These are phyloP conservation scores for Suillus paluster DNA, from an alignment of 768 basidiomycete genomes.

Conservation along the genomic window DNA sequence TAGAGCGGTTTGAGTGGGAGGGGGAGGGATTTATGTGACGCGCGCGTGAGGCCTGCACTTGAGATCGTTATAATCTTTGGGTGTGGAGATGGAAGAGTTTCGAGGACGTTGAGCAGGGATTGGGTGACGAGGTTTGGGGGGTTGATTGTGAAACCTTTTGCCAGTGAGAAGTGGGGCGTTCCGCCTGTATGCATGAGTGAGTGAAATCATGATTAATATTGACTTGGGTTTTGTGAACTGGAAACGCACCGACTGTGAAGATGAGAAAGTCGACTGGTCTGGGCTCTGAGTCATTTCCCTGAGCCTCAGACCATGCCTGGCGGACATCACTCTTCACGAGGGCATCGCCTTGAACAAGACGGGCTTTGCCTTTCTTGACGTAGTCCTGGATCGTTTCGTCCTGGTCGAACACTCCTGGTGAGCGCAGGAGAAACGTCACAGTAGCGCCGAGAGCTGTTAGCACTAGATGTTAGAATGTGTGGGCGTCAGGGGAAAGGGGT, in stretches of 20 bases:
- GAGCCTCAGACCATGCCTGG: conserved; percentile 53
- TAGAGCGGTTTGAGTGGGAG: conserved; percentile 54
- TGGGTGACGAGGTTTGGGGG: conserved; percentile 65
- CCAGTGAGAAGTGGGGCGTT: conserved; percentile 45
- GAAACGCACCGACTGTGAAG: conserved; percentile 61
- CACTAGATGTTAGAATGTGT: not conserved
- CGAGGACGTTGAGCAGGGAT: conserved; percentile 57
- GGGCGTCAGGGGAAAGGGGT: not conserved
- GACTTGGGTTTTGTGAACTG: not conserved
- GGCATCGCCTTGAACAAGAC: conserved; percentile 64
- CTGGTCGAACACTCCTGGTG: conserved; percentile 52
- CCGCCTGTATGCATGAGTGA: conserved; percentile 44
- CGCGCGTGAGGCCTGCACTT: conserved; percentile 52
- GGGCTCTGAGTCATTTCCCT: too few relatives aligned
- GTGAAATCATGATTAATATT: not conserved
- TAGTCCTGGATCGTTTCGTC: conserved; percentile 57
- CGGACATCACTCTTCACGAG: conserved; percentile 54
- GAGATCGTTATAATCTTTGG: conserved; percentile 61
- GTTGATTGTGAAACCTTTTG: conserved; percentile 51
- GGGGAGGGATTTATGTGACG: conserved; percentile 51
- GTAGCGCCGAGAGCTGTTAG: conserved; percentile 56
- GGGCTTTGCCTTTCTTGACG: conserved; percentile 54
- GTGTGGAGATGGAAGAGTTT: conserved; percentile 51
- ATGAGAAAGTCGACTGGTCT: conserved; percentile 56
- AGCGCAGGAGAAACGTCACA: conserved; percentile 68